A percentile compares a stretch with the other conserved stretches of the same genome.
These are phyloP conservation scores for Erodium moschatum DNA, from an alignment of 441 rosid species.

Conservation along the genomic window DNA sequence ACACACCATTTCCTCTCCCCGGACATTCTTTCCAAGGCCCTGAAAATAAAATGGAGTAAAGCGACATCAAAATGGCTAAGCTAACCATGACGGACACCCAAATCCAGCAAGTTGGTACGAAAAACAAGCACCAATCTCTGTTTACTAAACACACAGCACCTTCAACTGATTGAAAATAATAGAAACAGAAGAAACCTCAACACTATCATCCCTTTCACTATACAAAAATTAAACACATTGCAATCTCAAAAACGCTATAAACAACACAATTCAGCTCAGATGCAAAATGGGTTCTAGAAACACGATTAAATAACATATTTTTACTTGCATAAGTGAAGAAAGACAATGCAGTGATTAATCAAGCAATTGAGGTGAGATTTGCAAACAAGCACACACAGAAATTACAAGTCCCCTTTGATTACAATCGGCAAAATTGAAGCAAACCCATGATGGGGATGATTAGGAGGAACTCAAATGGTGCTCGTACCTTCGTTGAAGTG, in stretches of 20 bases:
- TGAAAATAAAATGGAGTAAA: neutral
- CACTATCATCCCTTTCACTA: neutral
- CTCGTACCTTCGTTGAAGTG: neutral
- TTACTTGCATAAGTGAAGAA: neutral
- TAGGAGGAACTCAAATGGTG: neutral
- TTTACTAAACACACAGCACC: neutral
- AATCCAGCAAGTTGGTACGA: neutral
- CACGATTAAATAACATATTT: too few species aligned
- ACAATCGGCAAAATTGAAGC: neutral
- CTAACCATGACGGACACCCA: neutral
- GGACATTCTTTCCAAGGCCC: neutral
- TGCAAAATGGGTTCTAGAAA: neutral
- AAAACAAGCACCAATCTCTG: neutral
- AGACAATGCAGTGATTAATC: neutral
- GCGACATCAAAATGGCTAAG: neutral
- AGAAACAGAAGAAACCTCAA: neutral
- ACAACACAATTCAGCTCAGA: neutral
- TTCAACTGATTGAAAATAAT: neutral
- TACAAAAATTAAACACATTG: too few species aligned
- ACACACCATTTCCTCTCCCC: conserved; percentile 54
- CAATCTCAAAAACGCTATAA: neutral
- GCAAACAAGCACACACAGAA: too few species aligned
- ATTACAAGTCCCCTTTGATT: neutral
- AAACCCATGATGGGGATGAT: neutral
- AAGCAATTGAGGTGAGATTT: neutral